phyloP scores from a whole-genome alignment of 306 rosid genomes.

The Mimosa pudica region DNA sequence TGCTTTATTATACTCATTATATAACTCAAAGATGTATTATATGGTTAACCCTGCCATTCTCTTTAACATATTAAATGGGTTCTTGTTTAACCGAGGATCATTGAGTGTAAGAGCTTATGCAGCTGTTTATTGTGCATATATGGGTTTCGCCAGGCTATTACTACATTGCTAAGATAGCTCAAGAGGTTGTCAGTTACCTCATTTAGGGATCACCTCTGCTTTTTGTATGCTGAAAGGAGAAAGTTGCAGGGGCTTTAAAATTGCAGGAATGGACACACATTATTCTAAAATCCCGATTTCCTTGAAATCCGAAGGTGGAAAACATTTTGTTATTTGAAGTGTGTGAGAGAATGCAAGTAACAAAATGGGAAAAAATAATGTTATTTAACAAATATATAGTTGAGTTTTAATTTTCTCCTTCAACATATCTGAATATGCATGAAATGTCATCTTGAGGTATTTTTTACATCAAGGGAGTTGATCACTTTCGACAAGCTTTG shows the following conservation, averaged over 20 bases:
- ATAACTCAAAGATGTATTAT: not conserved
- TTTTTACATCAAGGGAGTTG: slow-evolving; percentile 74
- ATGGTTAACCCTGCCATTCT: not conserved
- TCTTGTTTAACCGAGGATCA: slow-evolving; percentile 5
- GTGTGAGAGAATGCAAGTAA: not conserved
- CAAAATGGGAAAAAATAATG: not conserved
- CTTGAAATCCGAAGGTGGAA: not conserved
- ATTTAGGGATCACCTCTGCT: not conserved
- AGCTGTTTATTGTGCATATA: not conserved
- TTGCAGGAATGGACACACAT: not conserved
- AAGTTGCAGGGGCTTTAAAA: not conserved
- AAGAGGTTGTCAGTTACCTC: not conserved
- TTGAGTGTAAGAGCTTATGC: slow-evolving; percentile 5
- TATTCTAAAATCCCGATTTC: not conserved
- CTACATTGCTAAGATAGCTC: not conserved
- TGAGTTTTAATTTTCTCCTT: slow-evolving; percentile 29
- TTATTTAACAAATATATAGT: not conserved
- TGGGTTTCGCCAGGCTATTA: not conserved
- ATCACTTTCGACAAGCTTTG: slow-evolving; percentile 77
- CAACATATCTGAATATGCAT: slow-evolving; percentile 11
- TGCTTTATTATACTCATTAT: not conserved
- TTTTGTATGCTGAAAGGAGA: not conserved
- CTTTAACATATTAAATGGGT: slow-evolving; percentile 6
- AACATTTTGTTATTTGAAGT: not conserved
- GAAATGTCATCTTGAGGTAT: slow-evolving; percentile 23